These are phyloP conservation scores for Aschersonia sp. DNA, from an alignment of 2,329 filamentous ascomycete species.

Conservation along the genomic window DNA sequence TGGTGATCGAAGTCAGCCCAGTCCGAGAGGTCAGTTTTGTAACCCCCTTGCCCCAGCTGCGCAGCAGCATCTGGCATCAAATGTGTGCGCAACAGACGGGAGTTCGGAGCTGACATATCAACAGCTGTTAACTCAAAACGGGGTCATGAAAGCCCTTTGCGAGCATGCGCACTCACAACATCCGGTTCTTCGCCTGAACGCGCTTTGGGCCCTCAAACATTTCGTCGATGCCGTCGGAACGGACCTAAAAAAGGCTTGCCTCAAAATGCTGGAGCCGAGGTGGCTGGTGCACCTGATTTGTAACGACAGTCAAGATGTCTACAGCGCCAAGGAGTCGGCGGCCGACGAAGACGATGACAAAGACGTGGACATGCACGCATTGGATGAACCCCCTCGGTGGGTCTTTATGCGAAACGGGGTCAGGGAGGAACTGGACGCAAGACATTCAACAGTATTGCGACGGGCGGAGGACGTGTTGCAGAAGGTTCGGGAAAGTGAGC, in stretches of 20 bases:
- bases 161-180: constrained; percentile 72
- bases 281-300: constrained; percentile 74
- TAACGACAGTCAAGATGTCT: constrained; percentile 40
- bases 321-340: constrained; percentile 12
- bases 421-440: constrained; percentile 17
- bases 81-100: not conserved
- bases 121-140: constrained; percentile 57
- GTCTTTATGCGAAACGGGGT: constrained; percentile 16
- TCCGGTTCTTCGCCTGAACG: constrained; percentile 66
- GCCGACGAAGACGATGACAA: constrained; percentile 33
- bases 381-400: constrained; percentile 27
- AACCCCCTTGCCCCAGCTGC: not conserved
- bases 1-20: constrained; percentile 79
- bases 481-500: constrained; percentile 47
- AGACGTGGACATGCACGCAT: constrained; percentile 41
- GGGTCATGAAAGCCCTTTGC: constrained; percentile 64
- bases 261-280: constrained; percentile 61
- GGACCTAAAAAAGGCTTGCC: constrained; percentile 59
- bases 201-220: constrained; percentile 89
- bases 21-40: constrained; percentile 60
- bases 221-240: constrained; percentile 60
- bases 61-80: not conserved
- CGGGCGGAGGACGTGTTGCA: constrained; percentile 35
- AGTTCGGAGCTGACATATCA: not conserved
- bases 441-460: constrained; percentile 27